Percentiles rank a stretch among this genome's conserved stretches.
Conservation (phyloP, 805 yeast genomes). For the Candida cerambycidarum region DNA sequence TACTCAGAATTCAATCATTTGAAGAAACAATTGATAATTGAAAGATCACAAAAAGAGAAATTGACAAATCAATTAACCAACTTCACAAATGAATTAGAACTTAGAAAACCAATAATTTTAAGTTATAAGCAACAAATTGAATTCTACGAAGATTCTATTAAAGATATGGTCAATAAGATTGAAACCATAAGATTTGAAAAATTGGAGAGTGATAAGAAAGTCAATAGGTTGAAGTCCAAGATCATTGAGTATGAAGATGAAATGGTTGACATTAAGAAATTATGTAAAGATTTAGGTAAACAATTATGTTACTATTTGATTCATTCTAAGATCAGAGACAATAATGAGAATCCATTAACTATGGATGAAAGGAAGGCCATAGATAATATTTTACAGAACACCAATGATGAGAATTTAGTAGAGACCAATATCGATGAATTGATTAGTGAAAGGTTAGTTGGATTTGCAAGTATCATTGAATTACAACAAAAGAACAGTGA, state of each 20-base stretch:
- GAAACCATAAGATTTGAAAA: constrained; percentile 55
- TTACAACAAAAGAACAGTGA: constrained; percentile 75
- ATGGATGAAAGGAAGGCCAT: constrained; percentile 65
- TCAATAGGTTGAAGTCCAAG: constrained; percentile 31
- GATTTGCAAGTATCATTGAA: constrained; percentile 65
- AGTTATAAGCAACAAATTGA: constrained; percentile 57
- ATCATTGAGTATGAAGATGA: constrained; percentile 48
- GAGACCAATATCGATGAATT: constrained; percentile 70
- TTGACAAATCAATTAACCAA: constrained; percentile 69
- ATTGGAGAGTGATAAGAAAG: constrained; percentile 41
- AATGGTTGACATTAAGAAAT: constrained; percentile 48
- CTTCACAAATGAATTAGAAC: constrained; percentile 74
- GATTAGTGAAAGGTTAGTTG: constrained; percentile 71
- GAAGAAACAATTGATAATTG: constrained; percentile 65
- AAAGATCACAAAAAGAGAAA: constrained; percentile 67
- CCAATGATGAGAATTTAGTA: constrained; percentile 26
- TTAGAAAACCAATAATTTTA: constrained; percentile 72
- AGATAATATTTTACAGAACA: constrained; percentile 48
- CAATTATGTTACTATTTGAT: constrained; percentile 78
- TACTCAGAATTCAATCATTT: constrained; percentile 63
- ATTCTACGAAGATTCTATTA: constrained; percentile 58
- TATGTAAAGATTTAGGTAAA: constrained; percentile 71
- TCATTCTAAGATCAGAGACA: constrained; percentile 58
- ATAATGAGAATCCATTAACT: constrained; percentile 60
- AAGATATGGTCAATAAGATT: constrained; percentile 49